phyloP scores from a whole-genome alignment of 495 filamentous ascomycete species.

The Podospora anserina region DNA sequence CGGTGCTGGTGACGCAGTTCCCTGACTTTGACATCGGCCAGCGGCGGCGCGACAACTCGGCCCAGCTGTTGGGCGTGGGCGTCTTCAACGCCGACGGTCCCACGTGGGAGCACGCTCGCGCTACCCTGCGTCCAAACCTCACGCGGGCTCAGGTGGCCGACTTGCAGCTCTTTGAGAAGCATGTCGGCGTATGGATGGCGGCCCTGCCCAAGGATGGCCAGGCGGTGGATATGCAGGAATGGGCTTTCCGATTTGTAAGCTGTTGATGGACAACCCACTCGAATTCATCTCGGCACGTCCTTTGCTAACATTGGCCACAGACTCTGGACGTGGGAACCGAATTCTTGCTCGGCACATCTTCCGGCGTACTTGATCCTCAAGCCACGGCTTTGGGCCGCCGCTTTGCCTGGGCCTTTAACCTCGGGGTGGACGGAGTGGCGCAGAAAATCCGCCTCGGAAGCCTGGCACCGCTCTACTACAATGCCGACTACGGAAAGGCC shows the following conservation, averaged over 20 bases:
- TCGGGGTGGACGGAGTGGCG: neutral
- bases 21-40: too few relatives aligned
- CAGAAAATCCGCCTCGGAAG: neutral
- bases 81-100: too few relatives aligned
- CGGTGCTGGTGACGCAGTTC: too few relatives aligned
- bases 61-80: too few relatives aligned
- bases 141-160: conserved; percentile 51
- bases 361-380: neutral
- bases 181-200: conserved; percentile 53
- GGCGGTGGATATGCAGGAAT: conserved; percentile 58
- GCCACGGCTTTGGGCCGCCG: neutral
- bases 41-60: too few relatives aligned
- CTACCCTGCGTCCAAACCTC: conserved; percentile 30
- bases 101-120: too few relatives aligned
- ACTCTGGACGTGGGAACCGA: neutral
- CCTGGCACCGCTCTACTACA: neutral
- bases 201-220: conserved; percentile 37
- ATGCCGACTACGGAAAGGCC: neutral
- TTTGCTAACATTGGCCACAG: conserved; percentile 39
- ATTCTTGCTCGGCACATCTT: neutral
- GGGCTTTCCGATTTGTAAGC: conserved; percentile 40
- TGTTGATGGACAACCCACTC: conserved; percentile 49
- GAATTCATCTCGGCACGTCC: conserved; percentile 61
- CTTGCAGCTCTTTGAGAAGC: conserved; percentile 53
- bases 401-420: neutral